Conservation (phyloP, 441 rosid genomes). For the Corymbia citriodora region DNA sequence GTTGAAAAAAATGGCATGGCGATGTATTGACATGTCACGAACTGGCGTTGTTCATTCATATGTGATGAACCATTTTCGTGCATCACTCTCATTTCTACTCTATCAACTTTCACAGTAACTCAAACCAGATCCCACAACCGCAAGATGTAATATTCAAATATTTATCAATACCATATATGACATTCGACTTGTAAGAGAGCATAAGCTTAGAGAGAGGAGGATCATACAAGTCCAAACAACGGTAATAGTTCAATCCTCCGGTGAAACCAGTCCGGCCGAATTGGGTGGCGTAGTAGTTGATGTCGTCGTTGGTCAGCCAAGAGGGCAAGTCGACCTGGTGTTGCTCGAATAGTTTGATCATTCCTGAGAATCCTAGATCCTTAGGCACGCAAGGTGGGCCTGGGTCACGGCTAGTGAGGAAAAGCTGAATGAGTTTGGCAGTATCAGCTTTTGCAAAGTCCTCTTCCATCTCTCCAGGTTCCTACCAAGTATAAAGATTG, state of each 20-base stretch:
- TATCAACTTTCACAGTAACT: not conserved
- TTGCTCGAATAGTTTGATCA: constrained; percentile 10
- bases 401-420: constrained; percentile 32
- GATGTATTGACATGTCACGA: not conserved
- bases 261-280: constrained; percentile 55
- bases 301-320: constrained; percentile 56
- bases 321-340: constrained; percentile 25
- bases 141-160: not conserved
- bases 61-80: not conserved
- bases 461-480: constrained; percentile 51
- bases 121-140: not conserved
- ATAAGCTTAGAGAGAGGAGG: not conserved
- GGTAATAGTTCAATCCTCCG: constrained; percentile 64
- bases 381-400: constrained; percentile 43
- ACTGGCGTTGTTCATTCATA: not conserved
- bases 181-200: not conserved
- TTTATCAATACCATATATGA: not conserved
- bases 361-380: constrained; percentile 37
- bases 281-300: constrained; percentile 35
- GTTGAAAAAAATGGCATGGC: not conserved
- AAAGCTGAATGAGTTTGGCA: constrained; percentile 27
- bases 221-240: constrained; percentile 49
- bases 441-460: constrained; percentile 52
- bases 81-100: not conserved
- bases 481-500: constrained; percentile 13